Evolutionary conservation across 306 rosid species (phyloP).

Genomic region (Lupinus albus): DNA sequence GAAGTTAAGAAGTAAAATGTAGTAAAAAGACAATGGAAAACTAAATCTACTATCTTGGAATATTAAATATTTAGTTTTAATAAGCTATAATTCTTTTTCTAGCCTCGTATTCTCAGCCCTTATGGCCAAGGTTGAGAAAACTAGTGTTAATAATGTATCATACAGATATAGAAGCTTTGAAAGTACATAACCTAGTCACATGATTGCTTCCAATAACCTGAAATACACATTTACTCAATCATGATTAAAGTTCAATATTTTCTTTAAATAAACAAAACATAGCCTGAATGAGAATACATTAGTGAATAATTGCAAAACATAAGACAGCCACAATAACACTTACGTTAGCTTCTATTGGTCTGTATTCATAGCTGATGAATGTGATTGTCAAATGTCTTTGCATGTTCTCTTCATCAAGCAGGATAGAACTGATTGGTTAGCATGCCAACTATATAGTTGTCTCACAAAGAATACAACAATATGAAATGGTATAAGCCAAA

Average conservation of each 20-base stretch:
- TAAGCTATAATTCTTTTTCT: too few species aligned
- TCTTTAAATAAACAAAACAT: too few species aligned
- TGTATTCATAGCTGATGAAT: conserved; percentile 17
- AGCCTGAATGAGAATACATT: conserved; percentile 8
- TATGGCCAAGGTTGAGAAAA: too few species aligned
- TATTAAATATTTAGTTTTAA: too few species aligned
- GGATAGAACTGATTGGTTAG: conserved; percentile 15
- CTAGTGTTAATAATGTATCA: neutral
- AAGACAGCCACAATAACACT: conserved; percentile 22
- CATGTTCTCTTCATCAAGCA: conserved; percentile 32
- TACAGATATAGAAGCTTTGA: conserved; percentile 23
- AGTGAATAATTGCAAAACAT: neutral
- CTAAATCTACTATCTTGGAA: too few species aligned
- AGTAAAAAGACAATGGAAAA: too few species aligned
- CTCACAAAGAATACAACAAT: conserved; percentile 26
- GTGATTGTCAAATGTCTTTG: conserved; percentile 16
- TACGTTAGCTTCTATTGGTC: conserved; percentile 28
- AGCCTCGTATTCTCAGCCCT: too few species aligned
- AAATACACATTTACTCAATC: too few species aligned
- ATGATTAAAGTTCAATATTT: too few species aligned
- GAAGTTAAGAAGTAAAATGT: too few species aligned
- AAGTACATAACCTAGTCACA: conserved; percentile 25
- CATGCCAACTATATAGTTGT: conserved; percentile 29
- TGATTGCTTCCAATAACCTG: conserved; percentile 24
- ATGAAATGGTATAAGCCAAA: conserved; percentile 31